A percentile compares a stretch with the other conserved stretches of the same genome.
Conservation (phyloP, 2,329 filamentous ascomycete genomes). For the Chrysoporthe austroafricana region DNA sequence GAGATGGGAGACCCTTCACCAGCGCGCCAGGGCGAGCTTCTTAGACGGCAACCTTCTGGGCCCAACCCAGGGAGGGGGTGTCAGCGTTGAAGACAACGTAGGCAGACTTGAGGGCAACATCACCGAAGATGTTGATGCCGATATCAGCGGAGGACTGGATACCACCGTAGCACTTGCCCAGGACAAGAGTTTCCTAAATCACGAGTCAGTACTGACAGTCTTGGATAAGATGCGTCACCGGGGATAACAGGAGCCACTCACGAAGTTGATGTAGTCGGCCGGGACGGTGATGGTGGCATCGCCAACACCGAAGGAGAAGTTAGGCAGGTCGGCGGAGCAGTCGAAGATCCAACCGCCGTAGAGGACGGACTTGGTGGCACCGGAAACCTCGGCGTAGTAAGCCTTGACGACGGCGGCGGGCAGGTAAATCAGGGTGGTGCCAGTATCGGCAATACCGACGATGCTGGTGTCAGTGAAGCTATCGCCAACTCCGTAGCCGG, state of each 20-base stretch:
- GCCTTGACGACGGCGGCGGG: constrained; percentile 49
- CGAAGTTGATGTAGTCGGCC: constrained; percentile 45
- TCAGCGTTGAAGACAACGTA: constrained; percentile 66
- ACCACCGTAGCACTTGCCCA: constrained; percentile 62
- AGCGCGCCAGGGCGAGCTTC: neutral
- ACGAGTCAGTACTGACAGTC: constrained; percentile 7
- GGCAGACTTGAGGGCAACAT: constrained; percentile 71
- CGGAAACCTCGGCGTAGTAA: constrained; percentile 55
- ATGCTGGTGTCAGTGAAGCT: constrained; percentile 34
- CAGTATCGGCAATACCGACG: constrained; percentile 61
- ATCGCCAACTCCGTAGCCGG: constrained; percentile 41
- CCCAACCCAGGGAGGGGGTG: constrained; percentile 29
- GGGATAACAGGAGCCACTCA: neutral
- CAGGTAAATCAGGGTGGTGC: constrained; percentile 61
- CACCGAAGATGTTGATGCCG: constrained; percentile 68
- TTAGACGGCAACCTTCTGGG: constrained; percentile 18
- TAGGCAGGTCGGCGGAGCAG: constrained; percentile 51
- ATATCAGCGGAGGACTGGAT: constrained; percentile 64
- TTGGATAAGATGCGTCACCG: no score
- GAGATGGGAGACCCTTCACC: neutral
- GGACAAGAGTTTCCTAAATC: neutral
- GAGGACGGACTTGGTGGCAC: constrained; percentile 41
- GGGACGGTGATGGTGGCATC: constrained; percentile 51
- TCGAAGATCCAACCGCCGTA: constrained; percentile 57
- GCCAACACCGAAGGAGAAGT: constrained; percentile 54